phyloP scores from a whole-genome alignment of 352 stramenopile species.

The Pythium insidiosum region DNA sequence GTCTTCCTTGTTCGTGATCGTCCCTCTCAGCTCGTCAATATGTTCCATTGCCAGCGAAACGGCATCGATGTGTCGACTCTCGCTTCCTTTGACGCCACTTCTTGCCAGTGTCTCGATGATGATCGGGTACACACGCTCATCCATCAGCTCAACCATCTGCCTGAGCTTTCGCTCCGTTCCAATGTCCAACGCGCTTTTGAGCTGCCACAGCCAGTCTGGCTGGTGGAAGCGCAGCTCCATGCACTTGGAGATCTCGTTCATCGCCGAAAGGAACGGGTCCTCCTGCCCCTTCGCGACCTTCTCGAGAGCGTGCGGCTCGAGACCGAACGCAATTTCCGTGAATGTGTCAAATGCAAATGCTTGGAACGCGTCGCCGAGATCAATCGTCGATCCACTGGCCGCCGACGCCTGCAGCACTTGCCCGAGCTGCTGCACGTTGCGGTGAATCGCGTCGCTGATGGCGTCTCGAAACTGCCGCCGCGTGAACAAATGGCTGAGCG shows the following conservation, averaged over 20 bases:
- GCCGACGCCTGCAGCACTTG: conserved; percentile 11
- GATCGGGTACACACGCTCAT: conserved; percentile 13
- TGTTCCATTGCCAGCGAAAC: conserved; percentile 26
- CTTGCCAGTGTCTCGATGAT: conserved; percentile 25
- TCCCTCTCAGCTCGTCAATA: conserved; percentile 17
- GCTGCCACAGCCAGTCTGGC: conserved; percentile 36
- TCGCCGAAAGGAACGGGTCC: conserved; percentile 1
- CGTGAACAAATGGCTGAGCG: conserved; percentile 83
- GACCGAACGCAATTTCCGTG: conserved; percentile 57
- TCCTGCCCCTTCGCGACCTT: background rate
- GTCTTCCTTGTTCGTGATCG: conserved; percentile 6
- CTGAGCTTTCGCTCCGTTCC: conserved; percentile 27
- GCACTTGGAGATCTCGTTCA: background rate
- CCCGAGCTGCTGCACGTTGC: conserved; percentile 25
- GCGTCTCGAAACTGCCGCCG: conserved; percentile 43
- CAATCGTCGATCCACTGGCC: conserved; percentile 6
- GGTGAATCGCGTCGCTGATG: conserved; percentile 33
- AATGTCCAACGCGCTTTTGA: conserved; percentile 21
- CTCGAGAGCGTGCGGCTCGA: conserved; percentile 28
- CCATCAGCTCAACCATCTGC: conserved; percentile 16
- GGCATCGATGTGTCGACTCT: too few relatives aligned
- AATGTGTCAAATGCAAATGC: conserved; percentile 60
- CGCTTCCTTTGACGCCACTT: background rate
- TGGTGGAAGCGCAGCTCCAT: conserved; percentile 31
- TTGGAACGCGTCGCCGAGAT: conserved; percentile 36